Conservation (phyloP, 768 basidiomycete genomes). For the Pisolithus orientalis region DNA sequence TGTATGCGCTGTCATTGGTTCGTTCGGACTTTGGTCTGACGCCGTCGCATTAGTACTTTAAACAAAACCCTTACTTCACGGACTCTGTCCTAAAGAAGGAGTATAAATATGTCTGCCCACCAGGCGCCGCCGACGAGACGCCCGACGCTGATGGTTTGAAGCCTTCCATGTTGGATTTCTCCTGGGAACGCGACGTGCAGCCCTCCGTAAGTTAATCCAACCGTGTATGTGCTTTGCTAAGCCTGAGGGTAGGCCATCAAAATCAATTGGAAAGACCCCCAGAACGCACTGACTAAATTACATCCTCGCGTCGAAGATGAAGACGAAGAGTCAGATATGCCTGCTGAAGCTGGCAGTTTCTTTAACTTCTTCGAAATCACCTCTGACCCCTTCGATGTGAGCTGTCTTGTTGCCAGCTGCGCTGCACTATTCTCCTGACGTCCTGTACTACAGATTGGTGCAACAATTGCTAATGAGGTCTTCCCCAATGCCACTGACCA, state of each 20-base stretch:
- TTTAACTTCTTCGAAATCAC: slow-evolving; percentile 81
- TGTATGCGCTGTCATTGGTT: slow-evolving; percentile 46
- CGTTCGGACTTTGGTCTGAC: background rate
- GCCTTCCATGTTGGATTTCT: slow-evolving; percentile 71
- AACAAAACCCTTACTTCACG: slow-evolving; percentile 79
- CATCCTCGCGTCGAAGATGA: slow-evolving; percentile 63
- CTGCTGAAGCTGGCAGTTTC: slow-evolving; percentile 72
- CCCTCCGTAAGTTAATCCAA: slow-evolving; percentile 44
- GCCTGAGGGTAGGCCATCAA: slow-evolving; percentile 42
- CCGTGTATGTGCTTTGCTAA: background rate
- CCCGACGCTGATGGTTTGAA: slow-evolving; percentile 73
- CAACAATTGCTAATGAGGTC: slow-evolving; percentile 66
- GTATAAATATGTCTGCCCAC: slow-evolving; percentile 61
- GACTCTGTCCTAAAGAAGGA: slow-evolving; percentile 76
- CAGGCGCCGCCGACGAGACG: slow-evolving; percentile 46
- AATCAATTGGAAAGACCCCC: slow-evolving; percentile 78
- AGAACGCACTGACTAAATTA: slow-evolving; percentile 70
- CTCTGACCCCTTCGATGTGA: slow-evolving; percentile 63
- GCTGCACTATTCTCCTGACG: background rate
- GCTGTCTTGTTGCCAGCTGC: slow-evolving; percentile 14
- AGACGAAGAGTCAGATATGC: slow-evolving; percentile 51
- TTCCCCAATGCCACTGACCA: slow-evolving; percentile 79
- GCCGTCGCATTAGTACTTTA: slow-evolving; percentile 55
- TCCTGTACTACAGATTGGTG: slow-evolving; percentile 49
- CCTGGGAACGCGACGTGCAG: slow-evolving; percentile 70